These are phyloP conservation scores for Dactylellina parvicollis DNA, from an alignment of 2,329 filamentous ascomycete species.

Conservation along the genomic window DNA sequence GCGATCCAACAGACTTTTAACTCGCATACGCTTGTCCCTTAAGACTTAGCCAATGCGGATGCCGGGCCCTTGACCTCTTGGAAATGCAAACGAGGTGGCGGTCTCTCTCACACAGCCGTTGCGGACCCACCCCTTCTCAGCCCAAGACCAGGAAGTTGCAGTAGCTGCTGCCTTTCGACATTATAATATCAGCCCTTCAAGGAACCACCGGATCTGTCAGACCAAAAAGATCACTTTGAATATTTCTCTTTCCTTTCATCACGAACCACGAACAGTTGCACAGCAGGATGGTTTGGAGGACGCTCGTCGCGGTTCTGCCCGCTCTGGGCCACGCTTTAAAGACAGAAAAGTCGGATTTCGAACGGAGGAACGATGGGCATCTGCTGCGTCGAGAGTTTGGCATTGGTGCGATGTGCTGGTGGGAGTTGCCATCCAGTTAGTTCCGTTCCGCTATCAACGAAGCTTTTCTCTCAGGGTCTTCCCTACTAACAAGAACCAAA, in stretches of 20 bases:
- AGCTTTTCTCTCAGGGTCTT: constrained; percentile 42
- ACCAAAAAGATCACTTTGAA: constrained; percentile 34
- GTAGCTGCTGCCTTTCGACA: constrained; percentile 31
- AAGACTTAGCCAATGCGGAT: constrained; percentile 41
- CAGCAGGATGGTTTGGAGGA: constrained; percentile 36
- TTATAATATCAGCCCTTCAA: constrained; percentile 53
- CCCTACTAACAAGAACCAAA: background rate
- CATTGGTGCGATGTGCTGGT: constrained; percentile 47
- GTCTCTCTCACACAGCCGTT: constrained; percentile 37
- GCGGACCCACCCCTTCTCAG: constrained; percentile 43
- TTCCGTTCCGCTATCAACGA: constrained; percentile 24
- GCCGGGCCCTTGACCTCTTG: constrained; percentile 42
- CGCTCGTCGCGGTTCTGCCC: constrained; percentile 43
- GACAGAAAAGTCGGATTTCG: constrained; percentile 12
- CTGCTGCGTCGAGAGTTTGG: constrained; percentile 36
- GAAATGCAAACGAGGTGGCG: constrained; percentile 33
- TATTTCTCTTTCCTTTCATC: constrained; percentile 18
- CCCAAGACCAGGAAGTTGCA: constrained; percentile 16
- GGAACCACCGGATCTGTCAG: constrained; percentile 33
- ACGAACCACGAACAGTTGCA: no score
- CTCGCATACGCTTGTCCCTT: constrained; percentile 30
- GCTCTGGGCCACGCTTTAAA: constrained; percentile 26
- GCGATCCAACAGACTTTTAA: constrained; percentile 9
- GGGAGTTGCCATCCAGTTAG: constrained; percentile 48
- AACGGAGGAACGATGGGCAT: constrained; percentile 12